These are phyloP conservation scores for Dothidotthia symphoricarpi DNA, from an alignment of 2,329 filamentous ascomycete species.

Conservation along the genomic window DNA sequence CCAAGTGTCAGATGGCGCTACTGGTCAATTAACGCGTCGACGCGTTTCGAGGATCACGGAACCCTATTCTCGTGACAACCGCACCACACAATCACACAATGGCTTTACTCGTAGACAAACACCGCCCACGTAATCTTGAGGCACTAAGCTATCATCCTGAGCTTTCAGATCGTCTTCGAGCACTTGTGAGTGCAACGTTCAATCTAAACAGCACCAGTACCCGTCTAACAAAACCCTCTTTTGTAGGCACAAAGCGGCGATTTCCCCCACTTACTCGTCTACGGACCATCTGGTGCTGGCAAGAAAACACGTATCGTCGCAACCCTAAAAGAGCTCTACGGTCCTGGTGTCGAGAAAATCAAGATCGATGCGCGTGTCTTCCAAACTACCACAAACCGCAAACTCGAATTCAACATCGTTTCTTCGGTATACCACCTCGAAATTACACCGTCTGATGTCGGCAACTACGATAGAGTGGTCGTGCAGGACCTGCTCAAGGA, in stretches of 20 bases:
- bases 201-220: conserved; percentile 1
- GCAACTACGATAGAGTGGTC: conserved; percentile 93
- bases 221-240: conserved; percentile 8
- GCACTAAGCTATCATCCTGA: conserved; percentile 82
- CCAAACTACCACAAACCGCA: conserved; percentile 91
- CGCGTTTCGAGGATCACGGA: conserved; percentile 23
- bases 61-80: conserved; percentile 5
- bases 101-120: conserved; percentile 65
- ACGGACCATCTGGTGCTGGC: conserved; percentile 91
- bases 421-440: conserved; percentile 96
- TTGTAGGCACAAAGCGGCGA: conserved; percentile 88
- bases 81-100: conserved; percentile 42
- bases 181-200: conserved; percentile 62
- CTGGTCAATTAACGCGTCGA: conserved; percentile 33
- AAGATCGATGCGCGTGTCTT: conserved; percentile 98
- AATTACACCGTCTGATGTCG: conserved; percentile 95
- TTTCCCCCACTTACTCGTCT: conserved; percentile 95
- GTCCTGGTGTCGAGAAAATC: conserved; percentile 97
- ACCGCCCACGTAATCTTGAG: conserved; percentile 71
- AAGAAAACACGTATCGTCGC: conserved; percentile 98
- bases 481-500: conserved; percentile 95
- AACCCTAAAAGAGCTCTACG: conserved; percentile 91
- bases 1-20: too few relatives aligned
- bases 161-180: conserved; percentile 80
- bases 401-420: conserved; percentile 99